Conservation (phyloP, 1,284 basidiomycete species). For the Anthracocystis setariae region DNA sequence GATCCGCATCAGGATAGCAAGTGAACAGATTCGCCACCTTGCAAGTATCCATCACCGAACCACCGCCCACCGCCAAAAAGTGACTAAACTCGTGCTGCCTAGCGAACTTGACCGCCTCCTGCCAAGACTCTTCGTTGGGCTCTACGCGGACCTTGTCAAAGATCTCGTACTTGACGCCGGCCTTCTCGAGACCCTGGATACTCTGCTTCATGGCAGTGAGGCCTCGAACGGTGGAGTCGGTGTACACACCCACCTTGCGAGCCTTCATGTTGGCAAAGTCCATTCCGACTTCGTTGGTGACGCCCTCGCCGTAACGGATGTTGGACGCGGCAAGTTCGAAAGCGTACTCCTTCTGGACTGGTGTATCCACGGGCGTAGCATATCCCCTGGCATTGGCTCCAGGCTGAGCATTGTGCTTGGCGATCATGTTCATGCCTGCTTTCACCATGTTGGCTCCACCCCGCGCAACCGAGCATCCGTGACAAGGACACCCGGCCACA, state of each 20-base stretch:
- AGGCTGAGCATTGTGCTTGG: conserved; percentile 45
- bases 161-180: conserved; percentile 81
- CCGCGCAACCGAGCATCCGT: conserved; percentile 52
- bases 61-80: conserved; percentile 81
- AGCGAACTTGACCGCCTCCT: conserved; percentile 86
- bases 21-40: conserved; percentile 86
- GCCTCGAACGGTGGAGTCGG: conserved; percentile 84
- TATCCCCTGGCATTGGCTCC: conserved; percentile 57
- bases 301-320: conserved; percentile 70
- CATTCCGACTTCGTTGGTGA: conserved; percentile 82
- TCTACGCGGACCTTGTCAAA: conserved; percentile 87
- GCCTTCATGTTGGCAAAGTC: conserved; percentile 75
- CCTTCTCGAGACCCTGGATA: conserved; percentile 79
- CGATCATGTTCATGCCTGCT: conserved; percentile 59
- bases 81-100: conserved; percentile 87
- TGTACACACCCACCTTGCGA: conserved; percentile 87
- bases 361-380: conserved; percentile 82
- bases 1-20: conserved; percentile 83
- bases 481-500: conserved; percentile 57
- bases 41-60: conserved; percentile 93
- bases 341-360: conserved; percentile 85
- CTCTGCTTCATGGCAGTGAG: conserved; percentile 85
- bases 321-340: conserved; percentile 96
- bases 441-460: conserved; percentile 26
- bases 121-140: conserved; percentile 81